Evolutionary conservation across 1,284 basidiomycete genomes (phyloP).

Genomic region (Papiliotrema laurentii): DNA sequence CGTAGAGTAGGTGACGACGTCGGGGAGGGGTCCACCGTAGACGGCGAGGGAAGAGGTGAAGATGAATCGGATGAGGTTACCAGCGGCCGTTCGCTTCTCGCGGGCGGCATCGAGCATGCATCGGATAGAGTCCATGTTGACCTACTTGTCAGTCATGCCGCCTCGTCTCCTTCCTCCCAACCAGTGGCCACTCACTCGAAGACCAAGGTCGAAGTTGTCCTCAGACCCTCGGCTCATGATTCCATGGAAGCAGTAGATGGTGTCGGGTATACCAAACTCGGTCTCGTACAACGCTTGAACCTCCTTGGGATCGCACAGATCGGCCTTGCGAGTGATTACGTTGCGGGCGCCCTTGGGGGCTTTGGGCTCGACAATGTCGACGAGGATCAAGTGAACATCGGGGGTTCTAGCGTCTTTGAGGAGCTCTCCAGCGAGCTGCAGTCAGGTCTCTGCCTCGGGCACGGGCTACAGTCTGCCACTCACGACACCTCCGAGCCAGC

Average conservation of each 20-base stretch:
- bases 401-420: slow-evolving; percentile 38
- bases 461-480: slow-evolving; percentile 8
- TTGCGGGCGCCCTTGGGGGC: slow-evolving; percentile 47
- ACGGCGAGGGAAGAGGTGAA: slow-evolving; percentile 63
- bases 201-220: slow-evolving; percentile 60
- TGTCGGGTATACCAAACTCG: slow-evolving; percentile 37
- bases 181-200: slow-evolving; percentile 46
- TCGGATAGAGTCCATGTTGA: slow-evolving; percentile 61
- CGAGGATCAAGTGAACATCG: slow-evolving; percentile 42
- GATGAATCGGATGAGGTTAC: slow-evolving; percentile 54
- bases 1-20: slow-evolving; percentile 53
- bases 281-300: slow-evolving; percentile 49
- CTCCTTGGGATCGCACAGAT: slow-evolving; percentile 52
- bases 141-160: slow-evolving; percentile 24
- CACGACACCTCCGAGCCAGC: slow-evolving; percentile 42
- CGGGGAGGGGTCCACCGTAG: slow-evolving; percentile 60
- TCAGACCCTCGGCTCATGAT: slow-evolving; percentile 62
- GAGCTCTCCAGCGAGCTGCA: slow-evolving; percentile 34
- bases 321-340: slow-evolving; percentile 51
- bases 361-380: slow-evolving; percentile 52
- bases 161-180: neutral
- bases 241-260: slow-evolving; percentile 58
- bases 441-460: neutral
- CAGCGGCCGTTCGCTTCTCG: slow-evolving; percentile 21
- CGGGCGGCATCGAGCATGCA: slow-evolving; percentile 55